Conservation (phyloP, 306 rosid species). For the Quercus cerris region DNA sequence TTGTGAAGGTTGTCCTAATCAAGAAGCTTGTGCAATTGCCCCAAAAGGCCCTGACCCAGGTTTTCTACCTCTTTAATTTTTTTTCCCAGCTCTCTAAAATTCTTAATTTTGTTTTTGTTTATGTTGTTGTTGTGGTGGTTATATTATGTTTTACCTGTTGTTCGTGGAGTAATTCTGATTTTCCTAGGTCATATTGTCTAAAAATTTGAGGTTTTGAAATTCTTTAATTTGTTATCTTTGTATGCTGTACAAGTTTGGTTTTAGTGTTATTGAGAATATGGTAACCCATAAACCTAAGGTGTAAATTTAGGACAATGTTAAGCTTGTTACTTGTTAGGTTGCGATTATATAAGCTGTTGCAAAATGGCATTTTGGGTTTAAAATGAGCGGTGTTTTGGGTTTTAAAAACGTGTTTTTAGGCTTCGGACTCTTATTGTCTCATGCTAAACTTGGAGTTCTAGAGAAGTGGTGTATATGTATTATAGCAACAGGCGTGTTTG, state of each 20-base stretch:
- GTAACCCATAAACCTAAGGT: neutral
- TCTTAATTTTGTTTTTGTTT: neutral
- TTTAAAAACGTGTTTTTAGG: no score
- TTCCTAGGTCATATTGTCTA: neutral
- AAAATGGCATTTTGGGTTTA: no score
- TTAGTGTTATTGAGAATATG: neutral
- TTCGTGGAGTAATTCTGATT: neutral
- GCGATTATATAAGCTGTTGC: no score
- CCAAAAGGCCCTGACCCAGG: conserved; percentile 65
- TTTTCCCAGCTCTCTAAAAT: neutral
- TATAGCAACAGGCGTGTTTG: neutral
- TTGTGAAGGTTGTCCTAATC: conserved; percentile 91
- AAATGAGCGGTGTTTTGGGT: no score
- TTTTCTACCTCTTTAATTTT: conserved; percentile 10
- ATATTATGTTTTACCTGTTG: neutral
- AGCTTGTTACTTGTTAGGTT: neutral
- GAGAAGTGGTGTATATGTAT: neutral
- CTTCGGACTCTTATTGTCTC: no score
- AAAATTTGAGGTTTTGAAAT: neutral
- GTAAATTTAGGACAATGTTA: neutral
- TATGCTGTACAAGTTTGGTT: neutral
- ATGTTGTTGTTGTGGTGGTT: neutral
- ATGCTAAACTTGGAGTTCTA: neutral
- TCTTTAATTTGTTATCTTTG: neutral
- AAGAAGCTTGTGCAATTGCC: conserved; percentile 49